Evolutionary conservation across 2,329 filamentous ascomycete species (phyloP), one percentile per base, ranked within the genome.

Genomic region (Endocalyx cinctus): DNA sequence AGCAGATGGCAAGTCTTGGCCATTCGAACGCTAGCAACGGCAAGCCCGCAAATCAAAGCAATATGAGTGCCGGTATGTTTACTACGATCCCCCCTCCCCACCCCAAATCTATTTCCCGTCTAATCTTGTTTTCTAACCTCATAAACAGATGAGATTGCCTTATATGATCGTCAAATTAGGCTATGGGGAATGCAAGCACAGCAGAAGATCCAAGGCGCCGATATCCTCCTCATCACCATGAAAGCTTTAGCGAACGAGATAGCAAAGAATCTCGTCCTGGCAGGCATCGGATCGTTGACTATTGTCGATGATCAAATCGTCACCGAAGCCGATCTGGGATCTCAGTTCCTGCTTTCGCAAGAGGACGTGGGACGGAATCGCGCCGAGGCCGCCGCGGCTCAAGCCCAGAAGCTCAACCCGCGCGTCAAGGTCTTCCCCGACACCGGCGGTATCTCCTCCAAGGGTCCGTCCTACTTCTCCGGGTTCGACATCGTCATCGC

Each of bases 181-280:
- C 79, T 98, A 18, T 98, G 92, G 92, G 92, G 92, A 27, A 86
- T 97, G 54, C 82, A 92, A 52, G 92, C 92, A 6, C 92, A 98
- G 60, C 84, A 94, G 58, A 87, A 84, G 56, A 88, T 98, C 37
- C 87, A 90, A 49, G 84, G 77, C 38, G 87, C 92, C 38, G 88
- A 88, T 53, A 84, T 98, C 48, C 80, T 97, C 28, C 77, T 98
- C 42, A 82, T 98, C 47, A 88, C 82, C 18, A 79, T 95, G 59
- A 86, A 84, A 54, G 88, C 85, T 1, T 76, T 98, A 12, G 88
- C 85, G 37, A 94, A 90, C 57, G 92, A 98, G 64, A 84, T 97
- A 34, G 89, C 92, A 43, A 98, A 98, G 69, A 98, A 97, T 57
- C 80, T 98, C 15, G 90, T 96, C 13, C 78, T 98, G 3, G 89